These are phyloP conservation scores for Chytriomyces sp. DNA, from an alignment of 192 early-diverging fungal species.

Conservation along the genomic window DNA sequence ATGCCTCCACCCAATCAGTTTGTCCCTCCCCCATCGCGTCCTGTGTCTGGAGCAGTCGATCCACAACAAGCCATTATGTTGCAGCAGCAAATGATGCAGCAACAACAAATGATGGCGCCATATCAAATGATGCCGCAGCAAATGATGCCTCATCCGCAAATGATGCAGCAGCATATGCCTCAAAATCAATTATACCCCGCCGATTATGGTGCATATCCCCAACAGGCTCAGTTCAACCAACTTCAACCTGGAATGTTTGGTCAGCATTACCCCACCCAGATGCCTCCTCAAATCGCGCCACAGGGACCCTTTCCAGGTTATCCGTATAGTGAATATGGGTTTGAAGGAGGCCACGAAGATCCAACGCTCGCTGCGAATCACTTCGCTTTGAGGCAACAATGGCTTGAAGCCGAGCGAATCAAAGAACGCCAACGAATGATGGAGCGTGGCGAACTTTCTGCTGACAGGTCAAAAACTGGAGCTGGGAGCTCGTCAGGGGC, in stretches of 20 bases:
- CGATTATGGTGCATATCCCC: neutral
- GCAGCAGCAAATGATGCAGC: neutral
- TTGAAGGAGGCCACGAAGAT: constrained; percentile 15
- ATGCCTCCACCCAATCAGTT: constrained; percentile 5
- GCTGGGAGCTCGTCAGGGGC: neutral
- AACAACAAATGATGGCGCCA: too few species aligned
- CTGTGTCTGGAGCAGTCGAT: constrained; percentile 3
- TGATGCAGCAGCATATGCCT: too few species aligned
- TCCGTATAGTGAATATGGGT: constrained; percentile 24
- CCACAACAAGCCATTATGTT: neutral
- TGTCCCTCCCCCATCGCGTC: neutral
- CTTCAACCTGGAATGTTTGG: constrained; percentile 4
- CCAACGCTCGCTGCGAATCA: constrained; percentile 19
- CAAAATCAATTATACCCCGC: too few species aligned
- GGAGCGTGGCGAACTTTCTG: constrained; percentile 15
- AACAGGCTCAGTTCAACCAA: neutral
- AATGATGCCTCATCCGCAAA: neutral
- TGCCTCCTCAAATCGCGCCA: neutral
- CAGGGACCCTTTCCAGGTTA: constrained; percentile 1
- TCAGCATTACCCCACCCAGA: neutral
- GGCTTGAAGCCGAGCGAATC: constrained; percentile 23
- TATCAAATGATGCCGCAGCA: too few species aligned
- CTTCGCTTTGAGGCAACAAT: constrained; percentile 17
- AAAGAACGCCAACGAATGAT: constrained; percentile 28
- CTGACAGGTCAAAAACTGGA: neutral